These are phyloP conservation scores for Leersia perrieri DNA, from an alignment of 176 grass and related monocot genomes.

Conservation along the genomic window DNA sequence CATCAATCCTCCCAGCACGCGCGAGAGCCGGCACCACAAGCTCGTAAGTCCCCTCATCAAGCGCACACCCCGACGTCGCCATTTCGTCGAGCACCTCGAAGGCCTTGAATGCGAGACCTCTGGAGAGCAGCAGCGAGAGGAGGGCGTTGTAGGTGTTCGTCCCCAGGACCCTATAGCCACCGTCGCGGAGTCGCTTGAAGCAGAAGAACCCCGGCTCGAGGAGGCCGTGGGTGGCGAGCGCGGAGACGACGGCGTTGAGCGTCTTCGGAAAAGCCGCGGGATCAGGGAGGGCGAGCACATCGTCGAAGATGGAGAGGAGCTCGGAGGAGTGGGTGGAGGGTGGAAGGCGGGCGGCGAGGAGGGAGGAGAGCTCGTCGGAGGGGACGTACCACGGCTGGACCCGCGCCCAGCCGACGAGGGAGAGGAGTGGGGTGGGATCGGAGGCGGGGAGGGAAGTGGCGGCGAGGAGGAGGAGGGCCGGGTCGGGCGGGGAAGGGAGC, in stretches of 20 bases:
- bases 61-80: slow-evolving; percentile 39
- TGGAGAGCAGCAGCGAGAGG: slow-evolving; percentile 74
- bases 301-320: slow-evolving; percentile 58
- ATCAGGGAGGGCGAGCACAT: slow-evolving; percentile 57
- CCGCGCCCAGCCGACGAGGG: slow-evolving; percentile 77
- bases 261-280: slow-evolving; percentile 57
- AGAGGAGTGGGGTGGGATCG: slow-evolving; percentile 74
- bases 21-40: slow-evolving; percentile 77
- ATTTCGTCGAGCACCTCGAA: slow-evolving; percentile 91
- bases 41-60: slow-evolving; percentile 72
- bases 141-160: slow-evolving; percentile 74
- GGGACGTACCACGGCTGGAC: slow-evolving; percentile 67
- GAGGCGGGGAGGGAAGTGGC: slow-evolving; percentile 66
- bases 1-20: slow-evolving; percentile 70
- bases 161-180: slow-evolving; percentile 41
- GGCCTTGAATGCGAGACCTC: slow-evolving; percentile 83
- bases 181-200: slow-evolving; percentile 86
- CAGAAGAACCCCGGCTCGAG: slow-evolving; percentile 76
- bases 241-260: slow-evolving; percentile 55
- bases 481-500: slow-evolving; percentile 70
- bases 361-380: slow-evolving; percentile 45
- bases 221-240: slow-evolving; percentile 48
- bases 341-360: slow-evolving; percentile 47
- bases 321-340: slow-evolving; percentile 50
- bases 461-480: slow-evolving; percentile 54